A percentile compares a stretch with the other conserved stretches of the same genome.
Conservation (phyloP, 208 protist species). For the Giardia muris region DNA sequence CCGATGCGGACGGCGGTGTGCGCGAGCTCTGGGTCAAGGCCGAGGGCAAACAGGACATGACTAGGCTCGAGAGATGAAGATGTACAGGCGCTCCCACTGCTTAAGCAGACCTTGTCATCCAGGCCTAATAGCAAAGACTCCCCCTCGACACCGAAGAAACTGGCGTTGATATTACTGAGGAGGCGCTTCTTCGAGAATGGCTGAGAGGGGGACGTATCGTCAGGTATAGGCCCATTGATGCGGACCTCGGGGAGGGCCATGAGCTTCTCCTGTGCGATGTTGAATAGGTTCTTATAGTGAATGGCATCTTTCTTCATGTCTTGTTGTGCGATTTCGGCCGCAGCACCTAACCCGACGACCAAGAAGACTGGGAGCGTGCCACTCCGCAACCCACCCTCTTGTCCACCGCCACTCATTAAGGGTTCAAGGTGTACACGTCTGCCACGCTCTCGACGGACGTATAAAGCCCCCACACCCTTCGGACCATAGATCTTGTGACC, state of each 20-base stretch:
- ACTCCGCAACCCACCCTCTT: slow-evolving; percentile 75
- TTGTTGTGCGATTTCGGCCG: slow-evolving; percentile 42
- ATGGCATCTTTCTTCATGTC: slow-evolving; percentile 75
- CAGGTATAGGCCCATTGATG: slow-evolving; percentile 55
- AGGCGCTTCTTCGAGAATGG: slow-evolving; percentile 55
- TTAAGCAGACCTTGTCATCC: slow-evolving; percentile 54
- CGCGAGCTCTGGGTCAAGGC: slow-evolving; percentile 1
- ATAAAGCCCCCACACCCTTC: slow-evolving; percentile 43
- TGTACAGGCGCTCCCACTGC: slow-evolving; percentile 89
- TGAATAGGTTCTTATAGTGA: slow-evolving; percentile 59
- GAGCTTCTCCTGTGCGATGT: slow-evolving; percentile 64
- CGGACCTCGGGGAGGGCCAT: slow-evolving; percentile 53
- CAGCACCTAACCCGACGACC: slow-evolving; percentile 58
- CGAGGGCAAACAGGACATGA: slow-evolving; percentile 22
- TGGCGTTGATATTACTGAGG: slow-evolving; percentile 87
- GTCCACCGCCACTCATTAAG: slow-evolving; percentile 88
- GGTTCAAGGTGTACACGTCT: slow-evolving; percentile 73
- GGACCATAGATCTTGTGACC: slow-evolving; percentile 43
- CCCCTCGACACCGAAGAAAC: slow-evolving; percentile 93
- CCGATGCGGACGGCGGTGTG: slow-evolving; percentile 27
- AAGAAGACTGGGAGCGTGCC: slow-evolving; percentile 75
- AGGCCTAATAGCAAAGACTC: slow-evolving; percentile 91
- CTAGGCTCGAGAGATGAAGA: slow-evolving; percentile 60
- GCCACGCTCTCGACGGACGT: slow-evolving; percentile 65
- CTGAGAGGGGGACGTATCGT: slow-evolving; percentile 4